A percentile compares a stretch with the other conserved stretches of the same genome.
phyloP scores from a whole-genome alignment of 1,139 yeast genomes.

The Pichia sp. region DNA sequence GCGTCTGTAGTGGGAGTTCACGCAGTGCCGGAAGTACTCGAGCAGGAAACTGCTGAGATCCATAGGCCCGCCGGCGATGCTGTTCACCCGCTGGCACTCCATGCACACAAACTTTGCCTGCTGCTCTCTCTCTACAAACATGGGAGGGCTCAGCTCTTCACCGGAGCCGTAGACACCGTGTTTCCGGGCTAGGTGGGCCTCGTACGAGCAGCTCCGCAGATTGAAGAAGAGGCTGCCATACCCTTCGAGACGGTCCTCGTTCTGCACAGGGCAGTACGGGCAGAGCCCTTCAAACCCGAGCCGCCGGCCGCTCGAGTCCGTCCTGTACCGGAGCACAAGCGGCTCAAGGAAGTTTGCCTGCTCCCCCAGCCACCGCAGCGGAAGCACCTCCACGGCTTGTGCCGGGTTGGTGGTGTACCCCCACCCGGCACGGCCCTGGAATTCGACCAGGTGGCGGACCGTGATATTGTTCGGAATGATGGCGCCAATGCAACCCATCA shows the following conservation, averaged over 20 bases:
- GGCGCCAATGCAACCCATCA: neutral
- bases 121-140: slow-evolving; percentile 15
- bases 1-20: neutral
- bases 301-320: slow-evolving; percentile 13
- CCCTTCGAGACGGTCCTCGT: neutral
- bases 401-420: slow-evolving; percentile 8
- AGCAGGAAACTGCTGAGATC: neutral
- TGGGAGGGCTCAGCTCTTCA: slow-evolving; percentile 25
- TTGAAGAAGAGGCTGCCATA: slow-evolving; percentile 20
- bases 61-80: neutral
- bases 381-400: slow-evolving; percentile 14
- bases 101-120: neutral
- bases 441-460: neutral
- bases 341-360: slow-evolving; percentile 28
- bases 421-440: slow-evolving; percentile 7
- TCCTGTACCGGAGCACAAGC: slow-evolving; percentile 22
- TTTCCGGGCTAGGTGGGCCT: slow-evolving; percentile 29
- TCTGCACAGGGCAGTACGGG: slow-evolving; percentile 26
- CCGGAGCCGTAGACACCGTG: slow-evolving; percentile 32
- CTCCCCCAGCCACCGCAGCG: slow-evolving; percentile 20
- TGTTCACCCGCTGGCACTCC: slow-evolving; percentile 4
- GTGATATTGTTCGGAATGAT: slow-evolving; percentile 9
- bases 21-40: slow-evolving; percentile 9
- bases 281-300: slow-evolving; percentile 23
- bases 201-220: slow-evolving; percentile 26